Conservation (phyloP, 768 basidiomycete species). For the Cytidiella melzeri region DNA sequence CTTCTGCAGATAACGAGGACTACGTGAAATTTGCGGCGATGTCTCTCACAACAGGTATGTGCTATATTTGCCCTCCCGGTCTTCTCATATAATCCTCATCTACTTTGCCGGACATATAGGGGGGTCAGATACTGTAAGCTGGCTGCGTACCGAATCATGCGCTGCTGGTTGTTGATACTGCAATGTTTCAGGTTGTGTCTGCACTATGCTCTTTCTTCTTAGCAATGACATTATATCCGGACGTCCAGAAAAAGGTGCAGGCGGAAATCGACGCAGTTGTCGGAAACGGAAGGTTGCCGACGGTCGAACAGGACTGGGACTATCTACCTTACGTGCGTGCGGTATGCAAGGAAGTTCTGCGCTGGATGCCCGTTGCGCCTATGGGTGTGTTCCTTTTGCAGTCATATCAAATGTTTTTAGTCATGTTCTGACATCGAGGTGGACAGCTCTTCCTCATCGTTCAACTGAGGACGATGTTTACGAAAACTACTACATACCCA, state of each 20-base stretch:
- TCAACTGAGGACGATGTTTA: conserved; percentile 19
- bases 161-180: not conserved
- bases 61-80: no score
- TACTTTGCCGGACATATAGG: no score
- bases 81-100: no score
- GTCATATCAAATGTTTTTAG: not conserved
- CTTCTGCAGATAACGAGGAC: not conserved
- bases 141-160: not conserved
- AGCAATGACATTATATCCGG: conserved; percentile 33
- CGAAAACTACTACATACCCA: conserved; percentile 17
- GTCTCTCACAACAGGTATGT: not conserved
- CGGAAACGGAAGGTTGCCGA: conserved; percentile 20
- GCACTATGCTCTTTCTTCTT: conserved; percentile 29
- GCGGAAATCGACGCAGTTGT: conserved; percentile 25
- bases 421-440: not conserved
- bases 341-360: conserved; percentile 21
- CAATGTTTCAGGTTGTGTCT: conserved; percentile 21
- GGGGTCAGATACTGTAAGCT: not conserved
- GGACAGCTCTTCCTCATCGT: conserved; percentile 16
- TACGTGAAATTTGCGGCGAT: not conserved
- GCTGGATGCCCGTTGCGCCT: conserved; percentile 32
- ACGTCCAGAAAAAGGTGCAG: conserved; percentile 21
- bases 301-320: conserved; percentile 17
- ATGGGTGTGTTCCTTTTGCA: conserved; percentile 18
- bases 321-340: conserved; percentile 21